These are phyloP conservation scores for Corylus avellana DNA, from an alignment of 306 rosid genomes.

Conservation along the genomic window DNA sequence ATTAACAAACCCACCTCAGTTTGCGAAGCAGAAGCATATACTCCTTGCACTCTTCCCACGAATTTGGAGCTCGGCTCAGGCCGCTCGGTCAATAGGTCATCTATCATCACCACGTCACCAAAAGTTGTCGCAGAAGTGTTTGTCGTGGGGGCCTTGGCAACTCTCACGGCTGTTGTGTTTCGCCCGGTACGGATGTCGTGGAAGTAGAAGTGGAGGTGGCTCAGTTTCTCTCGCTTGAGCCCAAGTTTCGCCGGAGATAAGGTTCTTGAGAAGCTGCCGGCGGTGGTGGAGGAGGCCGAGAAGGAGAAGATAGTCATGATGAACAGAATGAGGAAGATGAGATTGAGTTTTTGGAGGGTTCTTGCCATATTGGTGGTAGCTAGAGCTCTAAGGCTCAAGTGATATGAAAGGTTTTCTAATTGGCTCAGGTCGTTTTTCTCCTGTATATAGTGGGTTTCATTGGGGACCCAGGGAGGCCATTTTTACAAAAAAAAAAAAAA, in stretches of 20 bases:
- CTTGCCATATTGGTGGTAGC: neutral
- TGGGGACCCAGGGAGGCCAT: no score
- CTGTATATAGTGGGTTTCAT: no score
- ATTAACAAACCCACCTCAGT: slow-evolving; percentile 45
- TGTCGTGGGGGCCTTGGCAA: slow-evolving; percentile 38
- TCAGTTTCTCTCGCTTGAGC: slow-evolving; percentile 38
- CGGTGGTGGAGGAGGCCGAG: neutral
- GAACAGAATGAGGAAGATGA: neutral
- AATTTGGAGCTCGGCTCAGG: slow-evolving; percentile 41
- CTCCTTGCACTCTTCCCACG: slow-evolving; percentile 68
- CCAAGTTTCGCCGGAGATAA: slow-evolving; percentile 22
- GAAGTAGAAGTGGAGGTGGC: slow-evolving; percentile 54
- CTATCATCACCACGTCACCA: slow-evolving; percentile 56
- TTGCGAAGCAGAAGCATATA: slow-evolving; percentile 60
- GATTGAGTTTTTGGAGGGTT: neutral
- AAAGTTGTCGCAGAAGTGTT: slow-evolving; percentile 31
- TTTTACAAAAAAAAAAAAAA: no score
- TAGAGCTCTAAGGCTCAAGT: no score
- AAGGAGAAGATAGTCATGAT: neutral
- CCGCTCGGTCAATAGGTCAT: slow-evolving; percentile 51
- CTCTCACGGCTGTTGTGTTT: slow-evolving; percentile 45
- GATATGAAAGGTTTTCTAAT: no score
- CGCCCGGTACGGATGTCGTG: slow-evolving; percentile 53
- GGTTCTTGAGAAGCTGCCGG: slow-evolving; percentile 18
- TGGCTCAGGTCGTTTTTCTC: no score